A percentile compares a stretch with the other conserved stretches of the same genome.
phyloP scores from a whole-genome alignment of 257 asterid genomes.

The Jaltomata sinuosa region DNA sequence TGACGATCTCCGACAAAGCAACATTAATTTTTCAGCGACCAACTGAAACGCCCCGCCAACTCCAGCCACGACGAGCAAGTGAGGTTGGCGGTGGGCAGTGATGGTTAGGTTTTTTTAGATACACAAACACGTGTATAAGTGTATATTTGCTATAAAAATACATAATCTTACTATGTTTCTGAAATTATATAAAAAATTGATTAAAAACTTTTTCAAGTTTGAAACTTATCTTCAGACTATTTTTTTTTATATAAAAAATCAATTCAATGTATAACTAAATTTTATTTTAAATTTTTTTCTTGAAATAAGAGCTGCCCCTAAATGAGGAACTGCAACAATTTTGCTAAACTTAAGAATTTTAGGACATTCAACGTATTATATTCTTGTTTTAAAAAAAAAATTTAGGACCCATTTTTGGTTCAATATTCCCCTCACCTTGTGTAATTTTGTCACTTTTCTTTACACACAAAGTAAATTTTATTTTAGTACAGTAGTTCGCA shows the following conservation, averaged over 20 bases:
- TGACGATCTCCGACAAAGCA: too few species aligned
- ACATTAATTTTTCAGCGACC: too few species aligned
- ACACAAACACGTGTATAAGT: too few species aligned
- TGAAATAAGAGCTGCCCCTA: constrained; percentile 14
- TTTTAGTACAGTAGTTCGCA: fast-evolving
- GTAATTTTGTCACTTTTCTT: background rate
- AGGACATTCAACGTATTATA: background rate
- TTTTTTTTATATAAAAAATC: too few species aligned
- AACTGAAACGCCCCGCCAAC: too few species aligned
- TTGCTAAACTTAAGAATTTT: background rate
- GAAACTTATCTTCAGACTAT: background rate
- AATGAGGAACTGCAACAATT: constrained; percentile 8
- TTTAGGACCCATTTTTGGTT: background rate
- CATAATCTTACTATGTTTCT: too few species aligned
- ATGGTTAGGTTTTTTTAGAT: too few species aligned
- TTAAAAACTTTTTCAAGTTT: background rate
- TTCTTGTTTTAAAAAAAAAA: too few species aligned
- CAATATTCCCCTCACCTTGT: background rate
- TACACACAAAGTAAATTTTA: background rate
- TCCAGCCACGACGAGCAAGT: too few species aligned
- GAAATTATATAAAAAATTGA: background rate
- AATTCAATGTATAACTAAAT: background rate
- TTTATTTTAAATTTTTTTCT: background rate
- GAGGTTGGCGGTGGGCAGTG: too few species aligned
- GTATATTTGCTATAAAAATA: too few species aligned